phyloP scores from a whole-genome alignment of 495 filamentous ascomycete genomes.

The Xylaria palmicola region DNA sequence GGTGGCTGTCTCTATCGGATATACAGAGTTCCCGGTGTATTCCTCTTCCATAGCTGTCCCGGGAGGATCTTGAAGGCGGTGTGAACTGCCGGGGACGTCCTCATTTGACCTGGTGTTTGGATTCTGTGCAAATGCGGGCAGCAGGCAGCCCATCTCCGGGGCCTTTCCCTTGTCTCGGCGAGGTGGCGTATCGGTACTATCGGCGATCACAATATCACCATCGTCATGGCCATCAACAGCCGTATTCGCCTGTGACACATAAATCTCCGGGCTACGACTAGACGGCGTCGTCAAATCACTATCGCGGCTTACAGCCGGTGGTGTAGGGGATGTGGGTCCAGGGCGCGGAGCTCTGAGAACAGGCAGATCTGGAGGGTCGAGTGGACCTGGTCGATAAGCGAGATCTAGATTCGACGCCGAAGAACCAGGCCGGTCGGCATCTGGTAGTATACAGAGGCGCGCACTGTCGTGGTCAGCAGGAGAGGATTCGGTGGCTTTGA shows the following conservation, averaged over 20 bases:
- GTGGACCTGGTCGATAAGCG: conserved; percentile 13
- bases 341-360: not conserved
- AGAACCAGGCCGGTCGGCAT: not conserved
- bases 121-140: not conserved
- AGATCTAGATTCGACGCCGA: not conserved
- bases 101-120: not conserved
- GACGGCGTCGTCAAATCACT: not conserved
- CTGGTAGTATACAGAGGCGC: not conserved
- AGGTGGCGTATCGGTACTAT: not conserved
- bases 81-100: not conserved
- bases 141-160: not conserved
- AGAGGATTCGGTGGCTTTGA: not conserved
- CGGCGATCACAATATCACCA: not conserved
- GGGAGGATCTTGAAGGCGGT: not conserved
- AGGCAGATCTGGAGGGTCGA: conserved; percentile 10
- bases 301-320: not conserved
- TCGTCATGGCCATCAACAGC: not conserved
- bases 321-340: conserved; percentile 8
- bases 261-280: not conserved
- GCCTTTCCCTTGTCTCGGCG: conserved; percentile 14
- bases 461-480: not conserved
- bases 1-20: not conserved
- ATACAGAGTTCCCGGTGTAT: not conserved
- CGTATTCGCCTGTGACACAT: not conserved
- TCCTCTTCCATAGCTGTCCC: not conserved